Evolutionary conservation across 805 yeast genomes (phyloP), one percentile per base, ranked within the genome.

Genomic region (Cyberlindnera sargentensis): DNA sequence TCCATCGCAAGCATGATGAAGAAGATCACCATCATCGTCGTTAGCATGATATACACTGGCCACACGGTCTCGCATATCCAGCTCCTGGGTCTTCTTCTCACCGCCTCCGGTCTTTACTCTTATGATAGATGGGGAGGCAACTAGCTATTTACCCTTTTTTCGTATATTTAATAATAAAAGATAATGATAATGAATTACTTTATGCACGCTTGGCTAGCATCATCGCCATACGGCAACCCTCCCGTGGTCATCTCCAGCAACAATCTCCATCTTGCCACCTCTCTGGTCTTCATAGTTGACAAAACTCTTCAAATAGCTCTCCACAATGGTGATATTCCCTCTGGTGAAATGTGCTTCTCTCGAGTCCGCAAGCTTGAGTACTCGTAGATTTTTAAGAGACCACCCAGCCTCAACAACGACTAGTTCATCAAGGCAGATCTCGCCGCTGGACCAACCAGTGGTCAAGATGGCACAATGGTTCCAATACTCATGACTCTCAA

Each of bases 1-100:
- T 84, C 95, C 2, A 81, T 89, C 45, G 95, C 96, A 3, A 80
- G 86, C 36, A 75, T 89, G 76, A 75, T 89, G 77, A 89, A 89
- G 65, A 78, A 95, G 55, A 84, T 89, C n/a, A 84, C 86, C 1
- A 77, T 89, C 29, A 88, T 89, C 36, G 73, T 83, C 2, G 82
- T 82, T 1, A 85, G 95, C 53, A 84, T 90, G 67, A 46, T 83
- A 34, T 75, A 73, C 70, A 73, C 71, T 32, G 82, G 82, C 26
- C 73, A 71, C 24, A 52, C 56, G 15, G 62, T 80, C n/a, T 65
- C 76, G 2, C 40, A 63, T 1, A 37, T 41, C 3, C 86, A 82
- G 55, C 39, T 63, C 4, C 30, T 67, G 10, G 88, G 88, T 0
- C 54, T 82, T 11, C 32, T 64, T 3, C 61, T 76, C 36, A 76